Evolutionary conservation across 2,329 filamentous ascomycete species (phyloP), one percentile per base, ranked within the genome.

Genomic region (Metarhizium robertsii): DNA sequence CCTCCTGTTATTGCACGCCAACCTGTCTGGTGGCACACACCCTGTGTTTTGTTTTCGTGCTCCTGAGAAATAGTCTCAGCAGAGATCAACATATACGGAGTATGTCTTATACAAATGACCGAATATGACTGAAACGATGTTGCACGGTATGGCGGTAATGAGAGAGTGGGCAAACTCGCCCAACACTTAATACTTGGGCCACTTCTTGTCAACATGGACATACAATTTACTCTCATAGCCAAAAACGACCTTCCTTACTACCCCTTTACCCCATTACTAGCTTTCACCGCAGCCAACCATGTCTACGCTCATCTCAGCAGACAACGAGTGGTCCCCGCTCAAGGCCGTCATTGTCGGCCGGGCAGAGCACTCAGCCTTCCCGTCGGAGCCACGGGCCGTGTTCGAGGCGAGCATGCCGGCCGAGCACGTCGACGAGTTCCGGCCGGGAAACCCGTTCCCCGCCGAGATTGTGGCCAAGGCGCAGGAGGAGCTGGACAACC

Each of bases 321-420:
- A 65, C 4, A 57, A 65, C 57, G 65, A 66, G 54, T 65, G 62
- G 63, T 62, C 61, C 5, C 65, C 62, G 32, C 59, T 67, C 38
- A 55, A 54, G 43, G 25, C 61, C 18, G 64, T 66, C 52, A 62
- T 66, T 42, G 64, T 67, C 50, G 64, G 64, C 7, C 61, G 65
- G 16, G 65, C 64, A 29, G 59, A 59, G 20, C 50, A 62, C 53
- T 63, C 65, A 6, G 55, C 55, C 42, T 65, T 64, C 53, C 64
- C 64, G 18, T 59, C 57, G 14, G 62, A 61, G 52, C 64, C 64
- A 3, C 34, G 47, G 2, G 60, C 57, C 34, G 61, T 65, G 60
- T 62, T 64, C 13, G 52, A 20, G 40, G 58, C 58, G 13, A 59
- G 59, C 46, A 64, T 65, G 62, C 57, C 60, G 4, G 18, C 20